These are phyloP conservation scores for Phytophthora hibernalis DNA, from an alignment of 352 stramenopile genomes.

Conservation along the genomic window DNA sequence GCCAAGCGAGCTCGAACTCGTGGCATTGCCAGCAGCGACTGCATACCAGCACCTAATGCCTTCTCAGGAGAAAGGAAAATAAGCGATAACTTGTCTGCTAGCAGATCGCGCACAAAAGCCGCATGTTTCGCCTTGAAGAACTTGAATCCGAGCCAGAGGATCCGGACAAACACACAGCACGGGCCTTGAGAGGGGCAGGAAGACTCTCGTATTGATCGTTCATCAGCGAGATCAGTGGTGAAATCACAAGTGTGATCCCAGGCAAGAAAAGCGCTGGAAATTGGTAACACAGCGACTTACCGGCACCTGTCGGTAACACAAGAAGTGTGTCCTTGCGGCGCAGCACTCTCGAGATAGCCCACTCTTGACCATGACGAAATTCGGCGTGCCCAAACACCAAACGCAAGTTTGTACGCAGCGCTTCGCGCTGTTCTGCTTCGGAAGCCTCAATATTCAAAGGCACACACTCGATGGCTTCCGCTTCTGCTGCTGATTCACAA, in stretches of 20 bases:
- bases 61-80: constrained; percentile 94
- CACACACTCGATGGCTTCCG: constrained; percentile 48
- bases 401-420: constrained; percentile 72
- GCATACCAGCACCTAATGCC: constrained; percentile 84
- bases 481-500: constrained; percentile 30
- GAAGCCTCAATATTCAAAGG: constrained; percentile 59
- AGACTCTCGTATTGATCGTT: constrained; percentile 92
- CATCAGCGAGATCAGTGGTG: constrained; percentile 94
- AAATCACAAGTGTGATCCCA: constrained; percentile 93
- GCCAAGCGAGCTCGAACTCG: constrained; percentile 54
- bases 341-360: constrained; percentile 84
- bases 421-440: constrained; percentile 51
- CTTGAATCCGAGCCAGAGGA: constrained; percentile 31
- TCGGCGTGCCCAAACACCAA: constrained; percentile 87
- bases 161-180: constrained; percentile 63
- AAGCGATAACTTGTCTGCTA: constrained; percentile 73
- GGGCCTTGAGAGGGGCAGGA: constrained; percentile 61
- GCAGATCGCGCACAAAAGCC: constrained; percentile 68
- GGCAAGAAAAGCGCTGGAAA: constrained; percentile 87
- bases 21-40: constrained; percentile 59
- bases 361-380: constrained; percentile 85
- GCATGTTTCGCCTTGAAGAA: constrained; percentile 71
- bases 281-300: constrained; percentile 99
- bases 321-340: constrained; percentile 80
- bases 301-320: constrained; percentile 97